Evolutionary conservation across 192 early-diverging fungal genomes (phyloP).

Genomic region (Coemansia sp.): DNA sequence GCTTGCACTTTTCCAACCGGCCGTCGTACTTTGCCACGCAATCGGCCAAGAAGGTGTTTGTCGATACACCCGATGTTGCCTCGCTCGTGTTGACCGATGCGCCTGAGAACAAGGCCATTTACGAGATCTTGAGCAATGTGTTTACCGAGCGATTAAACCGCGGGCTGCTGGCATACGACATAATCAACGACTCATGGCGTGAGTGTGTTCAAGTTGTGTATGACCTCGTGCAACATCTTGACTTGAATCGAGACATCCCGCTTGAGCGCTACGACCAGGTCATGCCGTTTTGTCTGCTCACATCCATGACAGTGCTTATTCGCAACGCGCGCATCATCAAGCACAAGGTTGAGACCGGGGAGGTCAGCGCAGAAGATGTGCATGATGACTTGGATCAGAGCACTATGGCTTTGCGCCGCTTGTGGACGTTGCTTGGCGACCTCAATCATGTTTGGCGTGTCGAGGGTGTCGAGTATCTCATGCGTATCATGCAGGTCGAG

Average conservation of each 20-base stretch:
- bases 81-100: neutral
- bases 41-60: slow-evolving; percentile 7
- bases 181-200: slow-evolving; percentile 35
- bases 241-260: slow-evolving; percentile 33
- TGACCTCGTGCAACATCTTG: slow-evolving; percentile 17
- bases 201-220: slow-evolving; percentile 30
- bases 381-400: slow-evolving; percentile 12
- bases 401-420: slow-evolving; percentile 11
- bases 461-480: slow-evolving; percentile 26
- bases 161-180: slow-evolving; percentile 38
- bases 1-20: slow-evolving; percentile 36
- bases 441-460: slow-evolving; percentile 31
- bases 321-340: slow-evolving; percentile 24
- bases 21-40: slow-evolving; percentile 31
- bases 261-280: slow-evolving; percentile 40
- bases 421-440: slow-evolving; percentile 34
- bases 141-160: slow-evolving; percentile 29
- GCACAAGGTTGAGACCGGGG: slow-evolving; percentile 13
- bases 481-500: slow-evolving; percentile 43
- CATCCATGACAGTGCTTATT: slow-evolving; percentile 33
- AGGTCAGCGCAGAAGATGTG: neutral
- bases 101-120: slow-evolving; percentile 26
- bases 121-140: slow-evolving; percentile 25
- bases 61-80: neutral
- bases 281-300: slow-evolving; percentile 35